Base-by-base conservation (phyloP, 805 yeast genomes). In the Candida insectorum region DNA sequence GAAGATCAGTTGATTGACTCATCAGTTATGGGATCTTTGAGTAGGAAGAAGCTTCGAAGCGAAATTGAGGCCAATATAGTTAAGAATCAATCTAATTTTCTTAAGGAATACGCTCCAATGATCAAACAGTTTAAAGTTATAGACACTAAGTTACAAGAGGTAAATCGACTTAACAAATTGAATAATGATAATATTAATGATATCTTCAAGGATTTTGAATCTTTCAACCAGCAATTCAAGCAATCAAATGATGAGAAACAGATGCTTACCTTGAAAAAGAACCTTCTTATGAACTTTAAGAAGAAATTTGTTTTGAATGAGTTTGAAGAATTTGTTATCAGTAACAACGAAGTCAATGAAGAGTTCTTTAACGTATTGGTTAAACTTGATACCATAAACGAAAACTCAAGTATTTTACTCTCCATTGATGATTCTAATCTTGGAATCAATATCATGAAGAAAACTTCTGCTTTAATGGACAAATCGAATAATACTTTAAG, bases 261-360 rank as follows among this genome's bases (percentile, higher is more conserved):
- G 13, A 29, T 56, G n/a, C 34, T 71, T 18, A 50, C 48, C 50
- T 43, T 81, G 30, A 77, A 81, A 46, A 79, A 74, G 48, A 54
- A 65, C 23, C 48, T 85, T 1, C 54, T 85, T 25, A 46, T 56
- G 0, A 67, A 71, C 18, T 75, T 83, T 44, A 77, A 79, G 41
- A 65, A 70, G 4, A 73, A 74, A 36, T 86, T 84, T 50, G 75
- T 89, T 0, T 55, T 91, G 27, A 73, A 72, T 27, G 89, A 81
- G 40, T 73, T 76, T 36, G 97, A 91, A 45, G 80, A 77, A 28
- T 82, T 75, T 46, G 56, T 73, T 5, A 60, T 89, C 24, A 51
- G 56, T 15, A 66, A 69, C 19, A 68, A 65, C 11, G 73, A 64
- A 9, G 62, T 73, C 19, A 62, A 64, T 41, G 62, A 67, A 2